Base-by-base conservation (phyloP, 495 filamentous ascomycete species). In the Entonaema liquescens region DNA sequence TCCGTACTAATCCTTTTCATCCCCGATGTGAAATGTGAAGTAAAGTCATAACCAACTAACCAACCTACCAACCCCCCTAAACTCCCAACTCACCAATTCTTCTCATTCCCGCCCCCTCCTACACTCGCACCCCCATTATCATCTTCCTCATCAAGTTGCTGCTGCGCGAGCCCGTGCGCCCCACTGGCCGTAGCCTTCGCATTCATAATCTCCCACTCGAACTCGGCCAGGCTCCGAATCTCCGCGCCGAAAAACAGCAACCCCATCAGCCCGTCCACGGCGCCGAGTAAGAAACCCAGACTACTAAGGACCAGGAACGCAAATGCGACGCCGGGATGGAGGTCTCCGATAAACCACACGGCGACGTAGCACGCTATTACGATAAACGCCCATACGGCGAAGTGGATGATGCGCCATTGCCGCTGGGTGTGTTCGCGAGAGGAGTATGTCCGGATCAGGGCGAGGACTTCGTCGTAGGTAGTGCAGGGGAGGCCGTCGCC, bases 171-270 rank as follows among this genome's bases (percentile, higher is more conserved):
- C 11, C 65, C 65, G 12, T 64, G 61, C 25, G 67, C 75, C 5
- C 76, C 79, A 17, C 70, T 76, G 21, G 72, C 72, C 11, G 60
- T 60, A 8, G 77, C 75, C 52, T 79, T 88, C 35, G 90, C 90
- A 80, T 91, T 95, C 56, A 80, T 79, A 13, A 99, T 89, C 82
- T 99, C 96, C 91, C 93, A 97, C 74, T 95, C 89, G 80, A 98
- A 98, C 81, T 98, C 95, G 72, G 89, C 91, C n/a, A 99, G 80
- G 13, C 92, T 89, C 65, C 93, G 83, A 65, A 97, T 68, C 81
- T 99, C 95, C 70, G 87, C 88, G 12, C 89, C 88, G 68, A 97
- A 89, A 73, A 98, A 98, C 31, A 98, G 74, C 1, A 93, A 87
- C 3, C 93, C 92, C 76, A 98, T 91, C 31, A 98, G 75, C 0